These are phyloP conservation scores for Aspergillus versicolor DNA, from an alignment of 2,329 filamentous ascomycete species.

Conservation along the genomic window DNA sequence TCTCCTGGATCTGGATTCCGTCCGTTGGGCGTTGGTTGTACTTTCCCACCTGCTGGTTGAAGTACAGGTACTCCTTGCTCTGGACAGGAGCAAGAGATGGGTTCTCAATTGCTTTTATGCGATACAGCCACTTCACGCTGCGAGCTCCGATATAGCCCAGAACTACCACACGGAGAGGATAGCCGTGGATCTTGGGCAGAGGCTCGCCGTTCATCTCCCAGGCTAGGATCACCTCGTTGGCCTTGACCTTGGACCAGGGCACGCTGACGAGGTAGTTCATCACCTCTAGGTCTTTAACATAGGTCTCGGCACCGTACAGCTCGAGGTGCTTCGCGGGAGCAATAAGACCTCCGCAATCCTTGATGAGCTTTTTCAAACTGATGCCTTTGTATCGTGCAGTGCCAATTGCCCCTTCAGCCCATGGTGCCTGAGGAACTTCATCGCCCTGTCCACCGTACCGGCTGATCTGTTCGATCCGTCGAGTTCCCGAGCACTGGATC, in stretches of 20 bases:
- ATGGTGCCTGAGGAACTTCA: not conserved
- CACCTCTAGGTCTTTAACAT: slow-evolving; percentile 37
- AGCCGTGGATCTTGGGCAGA: slow-evolving; percentile 66
- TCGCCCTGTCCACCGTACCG: not conserved
- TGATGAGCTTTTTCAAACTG: not conserved
- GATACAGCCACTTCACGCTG: slow-evolving; percentile 64
- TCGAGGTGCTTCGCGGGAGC: not conserved
- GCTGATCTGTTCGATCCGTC: not conserved
- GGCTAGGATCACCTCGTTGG: slow-evolving; percentile 64
- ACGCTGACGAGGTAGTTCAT: slow-evolving; percentile 62
- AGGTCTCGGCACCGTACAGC: not conserved
- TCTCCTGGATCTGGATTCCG: not conserved
- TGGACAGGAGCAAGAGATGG: slow-evolving; percentile 63
- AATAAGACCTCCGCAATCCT: not conserved
- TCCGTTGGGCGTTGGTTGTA: not conserved
- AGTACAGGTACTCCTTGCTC: slow-evolving; percentile 28
- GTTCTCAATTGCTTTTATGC: slow-evolving; percentile 59
- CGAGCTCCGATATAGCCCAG: slow-evolving; percentile 67
- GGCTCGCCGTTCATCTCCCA: slow-evolving; percentile 72
- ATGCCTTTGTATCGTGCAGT: not conserved
- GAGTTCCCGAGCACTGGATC: not conserved
- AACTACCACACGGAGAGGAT: slow-evolving; percentile 61
- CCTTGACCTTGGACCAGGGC: slow-evolving; percentile 66
- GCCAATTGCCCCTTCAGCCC: not conserved
- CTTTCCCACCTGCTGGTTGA: not conserved